A percentile compares a stretch with the other conserved stretches of the same genome.
Evolutionary conservation across 164 flowering plant genomes (phyloP).

Genomic region (Liquidambar formosana): DNA sequence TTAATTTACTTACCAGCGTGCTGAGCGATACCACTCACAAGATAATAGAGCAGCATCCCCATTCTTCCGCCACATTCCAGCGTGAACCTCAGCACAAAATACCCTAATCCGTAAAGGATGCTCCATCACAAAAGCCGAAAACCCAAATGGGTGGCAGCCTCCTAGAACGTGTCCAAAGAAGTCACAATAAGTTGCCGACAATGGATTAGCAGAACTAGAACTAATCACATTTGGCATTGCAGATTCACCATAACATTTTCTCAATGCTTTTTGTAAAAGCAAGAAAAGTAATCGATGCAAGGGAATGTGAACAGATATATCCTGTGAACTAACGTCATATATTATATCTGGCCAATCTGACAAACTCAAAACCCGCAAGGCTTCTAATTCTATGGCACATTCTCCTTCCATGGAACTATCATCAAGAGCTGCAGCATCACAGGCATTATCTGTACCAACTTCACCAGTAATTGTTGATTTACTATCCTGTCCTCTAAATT

Average conservation of each 20-base stretch:
- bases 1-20: slow-evolving; percentile 63
- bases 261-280: slow-evolving; percentile 59
- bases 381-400: slow-evolving; percentile 34
- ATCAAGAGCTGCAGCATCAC: slow-evolving; percentile 19
- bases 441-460: slow-evolving; percentile 21
- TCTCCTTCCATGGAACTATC: slow-evolving; percentile 40
- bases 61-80: slow-evolving; percentile 97
- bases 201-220: slow-evolving; percentile 23
- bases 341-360: slow-evolving; percentile 76
- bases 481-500: slow-evolving; percentile 15
- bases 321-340: slow-evolving; percentile 90
- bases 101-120: slow-evolving; percentile 86
- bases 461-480: slow-evolving; percentile 18
- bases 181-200: slow-evolving; percentile 27
- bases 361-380: slow-evolving; percentile 47
- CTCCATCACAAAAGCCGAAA: slow-evolving; percentile 89
- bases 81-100: slow-evolving; percentile 87
- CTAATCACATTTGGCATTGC: slow-evolving; percentile 12
- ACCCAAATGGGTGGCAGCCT: slow-evolving; percentile 77
- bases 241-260: slow-evolving; percentile 55
- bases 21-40: slow-evolving; percentile 75
- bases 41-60: slow-evolving; percentile 72
- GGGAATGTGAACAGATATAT: slow-evolving; percentile 82
- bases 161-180: slow-evolving; percentile 59
- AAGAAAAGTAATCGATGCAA: slow-evolving; percentile 80